phyloP scores from a whole-genome alignment of 1,139 yeast genomes.

The Geotrichum carabidarum region DNA sequence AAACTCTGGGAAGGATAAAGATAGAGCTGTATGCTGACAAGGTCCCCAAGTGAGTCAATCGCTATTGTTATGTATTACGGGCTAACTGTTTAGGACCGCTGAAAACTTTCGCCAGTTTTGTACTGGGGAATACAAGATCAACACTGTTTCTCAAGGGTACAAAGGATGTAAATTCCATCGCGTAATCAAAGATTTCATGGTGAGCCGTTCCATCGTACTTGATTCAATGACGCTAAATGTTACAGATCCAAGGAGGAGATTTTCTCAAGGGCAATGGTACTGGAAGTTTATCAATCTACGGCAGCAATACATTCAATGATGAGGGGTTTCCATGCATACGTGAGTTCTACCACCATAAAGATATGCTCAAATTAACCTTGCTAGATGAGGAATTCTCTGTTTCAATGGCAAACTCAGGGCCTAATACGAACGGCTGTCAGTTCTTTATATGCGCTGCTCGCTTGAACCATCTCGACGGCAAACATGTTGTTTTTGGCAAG shows the following conservation, averaged over 20 bases:
- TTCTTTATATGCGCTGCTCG: constrained; percentile 38
- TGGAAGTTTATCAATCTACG: constrained; percentile 43
- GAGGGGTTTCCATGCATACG: constrained; percentile 70
- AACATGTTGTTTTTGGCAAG: constrained; percentile 41
- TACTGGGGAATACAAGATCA: constrained; percentile 47
- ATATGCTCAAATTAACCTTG: not conserved
- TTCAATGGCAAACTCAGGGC: constrained; percentile 46
- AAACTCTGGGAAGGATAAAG: constrained; percentile 43
- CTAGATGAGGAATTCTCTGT: constrained; percentile 40
- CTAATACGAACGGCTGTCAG: constrained; percentile 43
- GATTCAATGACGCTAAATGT: not conserved
- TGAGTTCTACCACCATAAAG: constrained; percentile 36
- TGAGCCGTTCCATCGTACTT: not conserved
- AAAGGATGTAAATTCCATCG: constrained; percentile 76
- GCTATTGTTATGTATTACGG: not conserved
- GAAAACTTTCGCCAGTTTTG: constrained; percentile 55
- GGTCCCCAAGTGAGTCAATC: constrained; percentile 39
- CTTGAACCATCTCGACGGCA: constrained; percentile 36
- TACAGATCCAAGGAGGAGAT: constrained; percentile 42
- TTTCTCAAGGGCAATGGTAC: constrained; percentile 45
- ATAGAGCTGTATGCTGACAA: constrained; percentile 43
- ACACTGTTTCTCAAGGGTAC: constrained; percentile 53
- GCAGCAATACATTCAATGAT: constrained; percentile 73
- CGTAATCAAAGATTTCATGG: constrained; percentile 75
- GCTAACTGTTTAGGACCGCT: constrained; percentile 34